Conservation (phyloP, 2,329 filamentous ascomycete species). For the Aspergillus awamori region DNA sequence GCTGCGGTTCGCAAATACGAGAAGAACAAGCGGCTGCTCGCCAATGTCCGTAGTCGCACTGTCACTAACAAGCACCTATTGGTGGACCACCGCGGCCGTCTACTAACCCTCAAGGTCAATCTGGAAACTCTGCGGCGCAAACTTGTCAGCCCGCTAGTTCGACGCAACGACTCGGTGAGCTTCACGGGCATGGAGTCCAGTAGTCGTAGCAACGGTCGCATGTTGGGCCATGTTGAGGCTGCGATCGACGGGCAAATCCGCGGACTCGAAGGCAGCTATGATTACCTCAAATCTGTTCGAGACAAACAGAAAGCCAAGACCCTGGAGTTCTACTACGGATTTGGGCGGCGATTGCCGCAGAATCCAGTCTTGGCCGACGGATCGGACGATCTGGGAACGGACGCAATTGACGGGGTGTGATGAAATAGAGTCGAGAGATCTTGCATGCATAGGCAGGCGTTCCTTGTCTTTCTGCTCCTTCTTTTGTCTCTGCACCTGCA, state of each 20-base stretch:
- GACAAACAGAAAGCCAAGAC: constrained; percentile 80
- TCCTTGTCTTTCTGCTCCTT: background rate
- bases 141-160: constrained; percentile 80
- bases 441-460: constrained; percentile 2
- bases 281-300: constrained; percentile 73
- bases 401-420: constrained; percentile 21
- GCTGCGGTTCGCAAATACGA: constrained; percentile 84
- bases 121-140: constrained; percentile 83
- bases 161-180: constrained; percentile 60
- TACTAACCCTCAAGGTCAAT: constrained; percentile 81
- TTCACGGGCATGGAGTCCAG: constrained; percentile 37
- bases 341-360: constrained; percentile 36
- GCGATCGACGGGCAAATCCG: constrained; percentile 80
- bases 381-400: constrained; percentile 21
- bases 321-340: constrained; percentile 76
- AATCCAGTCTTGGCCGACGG: constrained; percentile 29
- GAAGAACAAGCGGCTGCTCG: constrained; percentile 79
- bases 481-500: background rate
- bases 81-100: constrained; percentile 80
- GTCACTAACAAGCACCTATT: constrained; percentile 85
- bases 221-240: constrained; percentile 55
- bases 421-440: constrained; percentile 8
- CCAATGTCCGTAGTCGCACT: constrained; percentile 77
- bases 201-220: constrained; percentile 53
- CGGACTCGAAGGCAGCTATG: constrained; percentile 77